Conservation (phyloP, 169 alveolate species). For the Cyclospora cayetanensis region DNA sequence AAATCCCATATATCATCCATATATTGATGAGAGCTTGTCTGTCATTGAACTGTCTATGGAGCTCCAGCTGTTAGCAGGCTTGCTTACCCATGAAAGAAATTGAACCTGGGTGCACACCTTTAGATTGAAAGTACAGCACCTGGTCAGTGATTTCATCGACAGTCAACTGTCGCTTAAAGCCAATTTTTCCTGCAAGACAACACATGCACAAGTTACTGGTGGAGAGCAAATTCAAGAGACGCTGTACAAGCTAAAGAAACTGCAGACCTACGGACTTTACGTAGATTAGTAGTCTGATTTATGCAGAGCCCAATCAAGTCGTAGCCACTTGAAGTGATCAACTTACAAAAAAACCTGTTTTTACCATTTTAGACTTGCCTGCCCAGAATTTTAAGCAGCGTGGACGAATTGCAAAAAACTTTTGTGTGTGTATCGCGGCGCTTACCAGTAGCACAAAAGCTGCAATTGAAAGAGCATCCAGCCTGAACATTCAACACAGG, state of each 20-base stretch:
- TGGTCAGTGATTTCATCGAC: constrained; percentile 90
- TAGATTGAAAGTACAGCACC: constrained; percentile 81
- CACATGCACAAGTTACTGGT: no score
- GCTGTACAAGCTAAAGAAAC: no score
- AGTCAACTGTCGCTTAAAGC: constrained; percentile 85
- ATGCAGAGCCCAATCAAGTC: no score
- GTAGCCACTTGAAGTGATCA: no score
- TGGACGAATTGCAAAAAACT: no score
- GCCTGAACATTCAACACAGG: constrained; percentile 72
- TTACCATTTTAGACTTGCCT: no score
- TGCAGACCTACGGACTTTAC: no score
- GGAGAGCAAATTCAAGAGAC: neutral
- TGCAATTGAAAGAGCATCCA: constrained; percentile 87
- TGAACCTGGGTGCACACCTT: constrained; percentile 81
- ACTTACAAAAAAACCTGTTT: no score
- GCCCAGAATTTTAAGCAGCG: no score
- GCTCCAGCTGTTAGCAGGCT: neutral
- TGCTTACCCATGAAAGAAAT: constrained; percentile 88
- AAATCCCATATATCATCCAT: neutral
- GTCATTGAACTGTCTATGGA: neutral
- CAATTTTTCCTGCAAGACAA: constrained; percentile 80
- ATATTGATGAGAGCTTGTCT: neutral
- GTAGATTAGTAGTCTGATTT: no score
- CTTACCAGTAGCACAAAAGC: constrained; percentile 87
- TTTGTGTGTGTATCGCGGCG: no score